Base-by-base conservation (phyloP, 805 yeast genomes). In the Cyberlindnera maclurae region DNA sequence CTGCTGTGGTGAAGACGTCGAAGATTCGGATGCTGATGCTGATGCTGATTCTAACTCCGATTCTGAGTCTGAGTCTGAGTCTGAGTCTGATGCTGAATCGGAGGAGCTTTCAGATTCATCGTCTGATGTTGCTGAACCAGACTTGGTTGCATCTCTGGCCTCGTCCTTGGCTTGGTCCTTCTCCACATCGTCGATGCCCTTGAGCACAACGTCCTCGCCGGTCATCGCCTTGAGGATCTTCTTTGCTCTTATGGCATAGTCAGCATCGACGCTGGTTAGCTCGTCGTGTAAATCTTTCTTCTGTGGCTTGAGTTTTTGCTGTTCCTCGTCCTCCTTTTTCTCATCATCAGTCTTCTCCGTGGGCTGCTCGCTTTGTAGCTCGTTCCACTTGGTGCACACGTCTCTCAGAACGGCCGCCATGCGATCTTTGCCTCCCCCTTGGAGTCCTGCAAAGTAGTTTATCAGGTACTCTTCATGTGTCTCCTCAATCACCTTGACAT, bases 391-490 rank as follows among this genome's bases (percentile, higher is more conserved):
- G 1, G 60, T 59, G 10, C 79, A 60, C 2, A 73, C 69, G 8
- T 52, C 61, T 42, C 60, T 62, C 53, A 80, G 64, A 3, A 72
- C 76, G 3, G 59, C 69, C 3, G 71, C 60, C 9, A 82, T 55
- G 45, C 94, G 62, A 20, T 67, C 73, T 45, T 77, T 65, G 3
- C 87, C 73, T 0, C 83, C 85, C 2, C 94, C 94, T 57, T 80
- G 82, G 20, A 84, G 54, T 0, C 82, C 82, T 15, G 61, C 67
- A 15, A 82, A 54, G 50, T 84, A 84, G 5, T 52, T 54, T 12
- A 64, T 43, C 41, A 84, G 57, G 20, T 74, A 71, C 1, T 54
- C 59, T 36, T 71, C 76, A 52, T 81, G 83, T 9, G 65, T 61
- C 0, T 61, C 63, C 3, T 79, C 82, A 16, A 79, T 74, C 17